Conservation (phyloP, 2,329 filamentous ascomycete genomes). For the Fusarium tupiense region DNA sequence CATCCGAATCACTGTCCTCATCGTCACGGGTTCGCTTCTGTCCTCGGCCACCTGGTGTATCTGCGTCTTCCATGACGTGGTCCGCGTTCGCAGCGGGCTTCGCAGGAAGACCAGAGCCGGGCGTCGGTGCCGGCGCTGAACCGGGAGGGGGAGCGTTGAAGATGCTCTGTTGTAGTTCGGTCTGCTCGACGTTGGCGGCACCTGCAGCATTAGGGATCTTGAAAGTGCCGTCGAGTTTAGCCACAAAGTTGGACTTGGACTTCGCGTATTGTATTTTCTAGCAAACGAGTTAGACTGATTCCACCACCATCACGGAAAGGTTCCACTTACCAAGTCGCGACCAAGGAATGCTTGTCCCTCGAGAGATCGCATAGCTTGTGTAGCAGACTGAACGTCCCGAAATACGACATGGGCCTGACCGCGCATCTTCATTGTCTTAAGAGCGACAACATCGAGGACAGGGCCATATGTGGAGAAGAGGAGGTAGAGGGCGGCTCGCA, state of each 20-base stretch:
- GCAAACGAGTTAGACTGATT: conserved; percentile 5
- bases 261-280: conserved; percentile 94
- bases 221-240: conserved; percentile 92
- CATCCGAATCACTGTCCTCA: conserved; percentile 73
- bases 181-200: conserved; percentile 69
- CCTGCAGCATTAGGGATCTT: conserved; percentile 69
- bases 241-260: conserved; percentile 85
- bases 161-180: conserved; percentile 81
- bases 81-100: conserved; percentile 61
- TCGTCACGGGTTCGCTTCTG: conserved; percentile 77
- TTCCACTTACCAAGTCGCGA: conserved; percentile 76
- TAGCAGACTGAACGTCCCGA: conserved; percentile 88
- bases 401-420: conserved; percentile 96
- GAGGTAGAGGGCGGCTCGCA: conserved; percentile 88
- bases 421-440: conserved; percentile 92
- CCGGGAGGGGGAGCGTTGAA: conserved; percentile 74
- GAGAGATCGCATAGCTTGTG: conserved; percentile 89
- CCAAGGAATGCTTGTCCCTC: conserved; percentile 90
- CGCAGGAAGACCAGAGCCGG: conserved; percentile 53
- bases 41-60: conserved; percentile 65
- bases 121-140: conserved; percentile 55
- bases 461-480: conserved; percentile 94
- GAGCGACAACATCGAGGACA: conserved; percentile 88
- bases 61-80: conserved; percentile 60
- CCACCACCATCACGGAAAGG: neutral